Evolutionary conservation across 2,329 filamentous ascomycete genomes (phyloP).

Genomic region (Ascomycota sp.): DNA sequence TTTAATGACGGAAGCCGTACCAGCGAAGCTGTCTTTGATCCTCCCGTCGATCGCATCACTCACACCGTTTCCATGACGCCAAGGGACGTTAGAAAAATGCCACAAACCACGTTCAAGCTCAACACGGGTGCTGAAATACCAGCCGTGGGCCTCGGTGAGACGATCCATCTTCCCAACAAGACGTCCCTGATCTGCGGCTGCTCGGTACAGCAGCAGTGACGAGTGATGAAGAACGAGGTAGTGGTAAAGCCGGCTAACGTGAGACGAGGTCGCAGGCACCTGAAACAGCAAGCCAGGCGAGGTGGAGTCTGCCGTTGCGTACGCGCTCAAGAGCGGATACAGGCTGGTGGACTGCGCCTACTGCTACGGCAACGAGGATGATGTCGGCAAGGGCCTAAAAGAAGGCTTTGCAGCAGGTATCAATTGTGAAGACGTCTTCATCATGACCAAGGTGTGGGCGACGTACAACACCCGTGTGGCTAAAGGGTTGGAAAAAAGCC

Average conservation of each 20-base stretch:
- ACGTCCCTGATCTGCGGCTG: no score
- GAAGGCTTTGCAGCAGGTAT: constrained; percentile 50
- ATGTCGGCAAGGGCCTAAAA: constrained; percentile 60
- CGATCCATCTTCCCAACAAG: not conserved
- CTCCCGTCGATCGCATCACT: no score
- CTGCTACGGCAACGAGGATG: constrained; percentile 64
- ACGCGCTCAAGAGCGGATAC: constrained; percentile 37
- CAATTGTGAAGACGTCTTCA: constrained; percentile 61
- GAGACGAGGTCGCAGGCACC: constrained; percentile 25
- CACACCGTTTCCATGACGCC: no score
- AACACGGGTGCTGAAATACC: constrained; percentile 45
- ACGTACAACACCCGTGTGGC: constrained; percentile 55
- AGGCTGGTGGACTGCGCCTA: constrained; percentile 50
- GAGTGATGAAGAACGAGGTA: no score
- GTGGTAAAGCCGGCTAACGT: not conserved
- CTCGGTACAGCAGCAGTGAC: no score
- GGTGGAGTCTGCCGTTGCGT: constrained; percentile 35
- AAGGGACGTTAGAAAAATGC: no score
- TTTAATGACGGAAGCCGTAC: no score
- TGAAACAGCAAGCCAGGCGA: constrained; percentile 42
- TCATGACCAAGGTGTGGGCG: constrained; percentile 73
- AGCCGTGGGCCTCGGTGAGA: constrained; percentile 39
- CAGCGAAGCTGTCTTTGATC: not conserved
- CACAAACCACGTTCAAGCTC: constrained; percentile 29
- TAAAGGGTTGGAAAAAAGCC: constrained; percentile 49